Conservation (phyloP, 495 filamentous ascomycete species). For the Xylaria telfairii region DNA sequence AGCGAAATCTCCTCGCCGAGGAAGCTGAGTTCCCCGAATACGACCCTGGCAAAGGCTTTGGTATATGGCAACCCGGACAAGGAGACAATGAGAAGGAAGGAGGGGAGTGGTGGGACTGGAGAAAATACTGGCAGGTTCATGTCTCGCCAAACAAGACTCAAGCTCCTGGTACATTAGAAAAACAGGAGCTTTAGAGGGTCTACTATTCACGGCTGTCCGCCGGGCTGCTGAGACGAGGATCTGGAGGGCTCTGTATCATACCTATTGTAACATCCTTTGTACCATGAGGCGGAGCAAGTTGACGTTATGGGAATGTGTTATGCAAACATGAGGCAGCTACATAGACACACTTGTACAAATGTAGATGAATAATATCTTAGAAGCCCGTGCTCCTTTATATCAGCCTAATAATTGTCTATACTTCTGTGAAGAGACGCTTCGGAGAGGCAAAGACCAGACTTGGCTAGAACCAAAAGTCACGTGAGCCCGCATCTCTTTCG, state of each 20-base stretch:
- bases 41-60: conserved; percentile 41
- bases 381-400: background rate
- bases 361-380: background rate
- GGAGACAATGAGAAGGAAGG: conserved; percentile 34
- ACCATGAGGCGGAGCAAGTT: background rate
- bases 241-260: background rate
- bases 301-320: background rate
- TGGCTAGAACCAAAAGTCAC: conserved; percentile 28
- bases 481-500: conserved; percentile 43
- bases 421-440: background rate
- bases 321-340: background rate
- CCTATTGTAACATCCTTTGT: conserved; percentile 4
- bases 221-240: background rate
- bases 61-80: conserved; percentile 46
- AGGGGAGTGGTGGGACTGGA: conserved; percentile 44
- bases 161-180: background rate
- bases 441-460: background rate
- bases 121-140: conserved; percentile 51
- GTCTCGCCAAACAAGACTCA: conserved; percentile 34
- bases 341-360: background rate
- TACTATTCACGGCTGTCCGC: background rate
- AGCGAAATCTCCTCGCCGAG: conserved; percentile 41
- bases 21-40: conserved; percentile 48
- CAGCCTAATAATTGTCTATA: background rate
- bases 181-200: background rate